These are phyloP conservation scores for Cicer bijugum DNA, from an alignment of 306 rosid genomes.

Conservation along the genomic window DNA sequence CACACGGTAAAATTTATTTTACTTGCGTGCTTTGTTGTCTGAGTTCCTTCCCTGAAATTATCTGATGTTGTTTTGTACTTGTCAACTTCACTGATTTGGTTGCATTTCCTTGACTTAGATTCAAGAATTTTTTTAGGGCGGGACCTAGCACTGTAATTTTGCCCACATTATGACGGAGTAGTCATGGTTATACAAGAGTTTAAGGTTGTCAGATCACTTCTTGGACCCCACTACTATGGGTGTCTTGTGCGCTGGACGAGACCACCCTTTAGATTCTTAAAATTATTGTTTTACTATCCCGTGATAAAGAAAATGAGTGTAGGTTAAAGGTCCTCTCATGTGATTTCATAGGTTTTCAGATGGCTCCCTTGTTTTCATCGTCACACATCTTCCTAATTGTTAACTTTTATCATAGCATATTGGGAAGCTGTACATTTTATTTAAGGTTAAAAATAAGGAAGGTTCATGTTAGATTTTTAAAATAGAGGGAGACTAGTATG, in stretches of 20 bases:
- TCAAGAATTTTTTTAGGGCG: neutral
- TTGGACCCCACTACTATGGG: conserved; percentile 8
- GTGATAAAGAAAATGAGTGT: neutral
- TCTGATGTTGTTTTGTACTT: conserved; percentile 25
- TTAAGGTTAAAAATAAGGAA: conserved; percentile 16
- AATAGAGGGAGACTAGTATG: conserved; percentile 15
- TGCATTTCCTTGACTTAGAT: conserved; percentile 34
- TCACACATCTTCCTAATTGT: conserved; percentile 7
- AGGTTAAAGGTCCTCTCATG: neutral
- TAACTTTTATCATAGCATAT: conserved; percentile 21
- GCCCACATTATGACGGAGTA: conserved; percentile 32
- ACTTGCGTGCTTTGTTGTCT: conserved; percentile 12
- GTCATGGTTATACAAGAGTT: conserved; percentile 16
- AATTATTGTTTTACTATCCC: neutral
- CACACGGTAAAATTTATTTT: neutral
- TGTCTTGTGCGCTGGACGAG: conserved; percentile 9
- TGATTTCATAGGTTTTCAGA: conserved; percentile 25
- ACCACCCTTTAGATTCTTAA: conserved; percentile 20
- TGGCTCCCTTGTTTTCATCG: conserved; percentile 2
- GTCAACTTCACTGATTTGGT: conserved; percentile 33
- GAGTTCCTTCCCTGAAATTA: conserved; percentile 27
- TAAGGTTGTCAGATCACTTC: conserved; percentile 17
- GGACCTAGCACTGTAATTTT: conserved; percentile 10
- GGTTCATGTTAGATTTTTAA: conserved; percentile 17
- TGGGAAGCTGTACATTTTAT: conserved; percentile 7